Evolutionary conservation across 371 early-diverging fungal genomes (phyloP), one percentile per base, ranked within the genome.

Genomic region (Circinella umbellata): DNA sequence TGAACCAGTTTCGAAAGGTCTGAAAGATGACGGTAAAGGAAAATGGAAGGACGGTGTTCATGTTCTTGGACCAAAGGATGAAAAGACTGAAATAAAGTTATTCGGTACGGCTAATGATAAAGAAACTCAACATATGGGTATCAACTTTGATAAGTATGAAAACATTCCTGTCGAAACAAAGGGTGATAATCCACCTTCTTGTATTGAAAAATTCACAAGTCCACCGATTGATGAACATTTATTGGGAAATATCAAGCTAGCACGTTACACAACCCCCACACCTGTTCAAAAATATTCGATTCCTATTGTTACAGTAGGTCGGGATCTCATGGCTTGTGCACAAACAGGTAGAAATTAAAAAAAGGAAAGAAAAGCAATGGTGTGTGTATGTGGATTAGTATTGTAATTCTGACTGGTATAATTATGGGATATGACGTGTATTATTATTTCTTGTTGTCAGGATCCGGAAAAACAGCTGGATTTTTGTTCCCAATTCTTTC

Each of bases 71-170:
- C 76, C 74, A 4, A 69, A 67, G 20, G 78, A 82, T 67, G 73
- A 68, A 20, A 73, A 74, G n/a, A 49, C 81, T 7, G 84, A 86
- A 66, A 37, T 74, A 36, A 78, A 83, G 27, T 73, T 88, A 27
- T 89, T 86, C 66, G 79, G 96, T 20, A 73, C 76, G n/a, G 78
- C 88, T 7, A 88, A 91, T 34, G 91, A 92, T 55, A 79, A 79
- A 60, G 92, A 93, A 69, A 86, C 84, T 54, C 85, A 83, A 75
- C 86, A 87, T 77, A 90, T 94, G 34, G 98, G 98, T 18, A 97
- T 98, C 82, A 97, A 98, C 84, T 98, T 98, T 90, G 94, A 95
- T 64, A 96, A 95, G 74, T 98, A 98, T 81, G 94, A 96, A 65
- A 93, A 96, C 79, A 98, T 98, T 64, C 99, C 99, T 10, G 98